A percentile compares a stretch with the other conserved stretches of the same genome.
phyloP scores from a whole-genome alignment of 2,329 filamentous ascomycete species.

The Didymella arachidicola region DNA sequence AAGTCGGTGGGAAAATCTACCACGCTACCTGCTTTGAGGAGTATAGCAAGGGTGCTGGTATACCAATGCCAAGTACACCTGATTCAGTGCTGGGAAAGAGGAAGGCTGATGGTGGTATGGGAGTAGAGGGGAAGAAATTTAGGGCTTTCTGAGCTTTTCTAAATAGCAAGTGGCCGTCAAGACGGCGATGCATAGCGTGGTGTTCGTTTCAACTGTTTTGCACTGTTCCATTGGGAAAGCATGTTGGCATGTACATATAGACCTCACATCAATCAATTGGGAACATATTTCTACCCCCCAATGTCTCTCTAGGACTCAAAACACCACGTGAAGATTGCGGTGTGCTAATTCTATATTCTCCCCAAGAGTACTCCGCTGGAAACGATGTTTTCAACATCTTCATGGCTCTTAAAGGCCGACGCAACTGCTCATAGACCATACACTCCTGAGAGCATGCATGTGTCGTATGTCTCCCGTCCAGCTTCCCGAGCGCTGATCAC shows the following conservation, averaged over 20 bases:
- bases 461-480: no score
- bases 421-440: no score
- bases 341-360: no score
- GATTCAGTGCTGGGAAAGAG: conserved; percentile 50
- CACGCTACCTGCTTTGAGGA: conserved; percentile 91
- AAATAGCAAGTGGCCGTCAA: neutral
- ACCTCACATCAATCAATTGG: neutral
- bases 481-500: no score
- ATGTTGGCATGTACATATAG: neutral
- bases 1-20: conserved; percentile 80
- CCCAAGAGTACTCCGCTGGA: no score
- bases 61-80: conserved; percentile 45
- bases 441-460: no score
- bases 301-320: neutral
- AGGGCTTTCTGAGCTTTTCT: conserved; percentile 30
- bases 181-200: conserved; percentile 27
- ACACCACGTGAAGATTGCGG: no score
- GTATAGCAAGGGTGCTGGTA: conserved; percentile 46
- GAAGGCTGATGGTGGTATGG: conserved; percentile 39
- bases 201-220: conserved; percentile 10
- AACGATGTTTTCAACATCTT: no score
- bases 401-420: no score
- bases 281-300: neutral
- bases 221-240: neutral
- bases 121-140: conserved; percentile 44